Base-by-base conservation (phyloP, 1,139 yeast species). In the Geotrichum australiense region DNA sequence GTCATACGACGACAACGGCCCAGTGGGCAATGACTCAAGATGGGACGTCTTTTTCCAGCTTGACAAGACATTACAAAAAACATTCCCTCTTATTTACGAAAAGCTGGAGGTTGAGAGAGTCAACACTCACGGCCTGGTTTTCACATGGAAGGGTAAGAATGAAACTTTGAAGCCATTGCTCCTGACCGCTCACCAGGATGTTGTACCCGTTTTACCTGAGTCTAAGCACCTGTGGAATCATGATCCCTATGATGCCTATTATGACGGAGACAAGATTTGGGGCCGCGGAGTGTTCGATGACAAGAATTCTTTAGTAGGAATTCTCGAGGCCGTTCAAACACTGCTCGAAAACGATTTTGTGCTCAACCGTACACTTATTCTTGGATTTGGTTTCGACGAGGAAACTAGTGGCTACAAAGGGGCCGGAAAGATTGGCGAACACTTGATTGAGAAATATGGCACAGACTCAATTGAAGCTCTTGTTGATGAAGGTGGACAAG, bases 131-230 rank as follows among this genome's bases (percentile, higher is more conserved):
- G 91, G 87, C 0, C 64, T 84, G 46, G 70, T 84, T 14, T 76
- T 69, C 55, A 71, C 78, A 21, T 80, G 85, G 80, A 63, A 74
- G 50, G 94, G 94, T 18, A 55, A 73, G 0, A 63, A 77, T 46
- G 35, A 58, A 4, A 47, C 54, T 2, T 64, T 79, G 53, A 77
- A 80, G 57, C 94, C 94, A 4, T 51, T 79, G 11, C 57, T 84
- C 59, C 64, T 83, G 33, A 72, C 79, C 61, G 87, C 91, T 2
- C 95, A 85, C 59, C 85, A 78, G 57, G 94, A 84, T 56, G 84
- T 80, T 3, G 94, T 85, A 11, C 94, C 94, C 0, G 82, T 83
- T n/a, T 78, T 77, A 53, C 58, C 63, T 22, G 77, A 68, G 18
- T 73, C 85, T 11, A 57, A 71, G 33, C 66, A 59, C 28, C 66